Evolutionary conservation across 805 yeast species (phyloP), one percentile per base, ranked within the genome.

Genomic region (Torulaspora microellipsoides): DNA sequence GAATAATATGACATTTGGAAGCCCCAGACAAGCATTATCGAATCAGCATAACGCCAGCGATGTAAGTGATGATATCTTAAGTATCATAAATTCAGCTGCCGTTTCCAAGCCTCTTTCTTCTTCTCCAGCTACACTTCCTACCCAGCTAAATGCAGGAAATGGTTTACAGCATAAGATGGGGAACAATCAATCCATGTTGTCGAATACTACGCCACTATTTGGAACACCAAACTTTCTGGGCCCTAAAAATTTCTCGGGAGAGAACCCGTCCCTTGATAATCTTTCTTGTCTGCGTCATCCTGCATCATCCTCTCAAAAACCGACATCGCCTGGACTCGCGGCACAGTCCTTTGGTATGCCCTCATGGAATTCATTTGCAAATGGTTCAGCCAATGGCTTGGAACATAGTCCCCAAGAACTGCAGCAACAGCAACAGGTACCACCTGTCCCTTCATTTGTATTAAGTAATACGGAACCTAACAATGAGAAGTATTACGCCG

Each of bases 51-150:
- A 34, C 34, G 15, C 36, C 9, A 44, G 40, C 28, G 45, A 35
- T 33, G 44, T 58, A 29, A 55, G 53, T 39, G 57, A 59, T 31
- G 64, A 60, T 25, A 51, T 60, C 12, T 47, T 56, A 29, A 52
- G 51, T 23, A 54, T 62, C 52, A 53, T 60, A 3, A 60, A 54
- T 42, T 52, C 62, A 12, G 66, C 55, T 0, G 43, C 59, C 1
- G 51, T 56, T n/a, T 54, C 60, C 10, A 49, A 54, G 34, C 46
- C 62, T 5, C 33, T 43, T 2, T 44, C 58, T 2, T 15, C 49
- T 2, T 53, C 61, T 6, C 52, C 60, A 3, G 49, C 61, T 0
- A 49, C 49, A 29, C 23, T 57, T 28, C 54, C 55, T 13, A 47
- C 43, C 15, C 38, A 54, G 31, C 40, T 55, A 33, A 52, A 43